phyloP scores from a whole-genome alignment of 78 protist genomes.

The Dictyostelium discoideum region DNA sequence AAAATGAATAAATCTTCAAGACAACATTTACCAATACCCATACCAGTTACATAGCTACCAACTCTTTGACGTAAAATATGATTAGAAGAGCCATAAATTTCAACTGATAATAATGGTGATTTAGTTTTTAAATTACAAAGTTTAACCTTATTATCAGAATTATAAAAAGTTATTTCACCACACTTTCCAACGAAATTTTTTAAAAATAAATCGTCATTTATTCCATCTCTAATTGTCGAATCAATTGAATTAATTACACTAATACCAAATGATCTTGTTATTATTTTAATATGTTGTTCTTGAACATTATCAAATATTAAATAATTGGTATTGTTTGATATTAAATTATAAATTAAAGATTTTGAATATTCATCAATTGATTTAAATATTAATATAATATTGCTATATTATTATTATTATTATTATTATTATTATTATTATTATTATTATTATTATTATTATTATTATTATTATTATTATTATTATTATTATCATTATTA shows the following conservation, averaged over 20 bases:
- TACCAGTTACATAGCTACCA: slow-evolving; percentile 50
- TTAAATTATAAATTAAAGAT: background rate
- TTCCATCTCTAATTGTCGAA: background rate
- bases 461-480: background rate
- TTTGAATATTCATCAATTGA: slow-evolving; percentile 25
- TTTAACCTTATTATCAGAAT: background rate
- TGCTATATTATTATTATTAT: background rate
- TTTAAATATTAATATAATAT: background rate
- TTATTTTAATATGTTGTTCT: background rate
- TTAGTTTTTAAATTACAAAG: background rate
- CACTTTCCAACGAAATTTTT: background rate
- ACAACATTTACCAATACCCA: slow-evolving; percentile 62
- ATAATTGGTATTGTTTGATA: background rate
- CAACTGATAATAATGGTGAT: slow-evolving; percentile 1
- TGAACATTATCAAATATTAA: slow-evolving; percentile 4
- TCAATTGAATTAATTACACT: background rate
- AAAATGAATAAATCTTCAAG: slow-evolving; percentile 59
- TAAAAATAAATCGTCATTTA: background rate
- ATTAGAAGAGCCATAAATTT: background rate
- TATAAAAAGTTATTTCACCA: background rate
- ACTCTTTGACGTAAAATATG: slow-evolving; percentile 14
- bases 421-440: background rate
- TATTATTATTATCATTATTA: background rate
- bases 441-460: background rate
- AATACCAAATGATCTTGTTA: background rate